phyloP scores from a whole-genome alignment of 2,329 filamentous ascomycete species.

The Boeremia lycopersici region DNA sequence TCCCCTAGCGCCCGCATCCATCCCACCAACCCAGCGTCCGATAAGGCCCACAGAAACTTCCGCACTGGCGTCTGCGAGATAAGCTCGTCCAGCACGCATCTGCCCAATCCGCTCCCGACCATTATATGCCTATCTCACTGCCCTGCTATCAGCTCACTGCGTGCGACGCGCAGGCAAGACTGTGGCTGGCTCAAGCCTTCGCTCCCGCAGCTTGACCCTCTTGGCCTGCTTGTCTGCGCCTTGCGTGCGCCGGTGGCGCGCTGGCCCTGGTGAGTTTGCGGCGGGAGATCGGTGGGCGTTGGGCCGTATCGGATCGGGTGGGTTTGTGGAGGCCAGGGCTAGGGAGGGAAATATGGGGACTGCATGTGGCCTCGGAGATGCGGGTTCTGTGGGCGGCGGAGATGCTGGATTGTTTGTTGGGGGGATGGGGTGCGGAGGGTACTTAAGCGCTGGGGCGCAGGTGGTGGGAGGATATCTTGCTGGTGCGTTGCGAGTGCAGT shows the following conservation, averaged over 20 bases:
- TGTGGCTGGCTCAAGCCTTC: slow-evolving; percentile 8
- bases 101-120: too few species aligned
- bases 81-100: background rate
- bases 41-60: slow-evolving; percentile 19
- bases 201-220: background rate
- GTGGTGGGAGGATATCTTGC: background rate
- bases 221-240: background rate
- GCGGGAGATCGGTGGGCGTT: slow-evolving; percentile 12
- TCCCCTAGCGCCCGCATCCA: too few species aligned
- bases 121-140: background rate
- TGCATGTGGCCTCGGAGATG: too few species aligned
- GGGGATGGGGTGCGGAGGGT: background rate
- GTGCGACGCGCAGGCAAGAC: too few species aligned
- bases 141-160: background rate
- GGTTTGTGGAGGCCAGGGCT: too few species aligned
- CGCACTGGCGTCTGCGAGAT: slow-evolving; percentile 14
- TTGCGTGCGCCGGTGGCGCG: background rate
- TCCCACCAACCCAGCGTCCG: too few species aligned
- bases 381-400: background rate
- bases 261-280: background rate
- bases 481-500: too few species aligned
- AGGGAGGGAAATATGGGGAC: background rate
- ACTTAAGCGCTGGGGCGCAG: background rate
- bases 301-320: background rate
- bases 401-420: slow-evolving; percentile 9